Base-by-base conservation (phyloP, 257 asterid genomes). In the Nemophila menziesii region DNA sequence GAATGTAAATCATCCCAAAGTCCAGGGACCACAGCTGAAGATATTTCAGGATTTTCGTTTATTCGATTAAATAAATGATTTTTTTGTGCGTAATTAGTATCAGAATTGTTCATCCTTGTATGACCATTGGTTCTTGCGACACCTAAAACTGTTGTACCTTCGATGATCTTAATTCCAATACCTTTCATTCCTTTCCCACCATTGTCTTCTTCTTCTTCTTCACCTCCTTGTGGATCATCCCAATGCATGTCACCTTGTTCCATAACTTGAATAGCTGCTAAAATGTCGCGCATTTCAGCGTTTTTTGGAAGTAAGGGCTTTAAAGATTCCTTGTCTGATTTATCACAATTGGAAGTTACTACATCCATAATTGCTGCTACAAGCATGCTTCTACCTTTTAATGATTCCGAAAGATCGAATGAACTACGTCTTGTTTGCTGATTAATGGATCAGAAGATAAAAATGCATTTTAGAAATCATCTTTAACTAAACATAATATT, bases 1-100 rank as follows among this genome's bases (percentile, higher is more conserved):
- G 78, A 90, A 58, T 90, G 79, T 70, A 90, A 75, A 77, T 90
- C 98, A 76, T 90, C 98, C 98, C 98, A 90, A 48, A 90, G 94
- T 38, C 98, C 98, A 56, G 98, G 94, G 51, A 90, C 77, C 45
- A 85, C 94, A 21, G 75, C 63, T 22, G 89, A 72, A 44, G 84
- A 61, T 53, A 69, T 52, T 9, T 60, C 56, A 33, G 72, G 54
- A 39, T 20, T 55, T 36, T 74, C 90, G 57, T 54, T 75, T 40
- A 51, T 49, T 66, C 72, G 78, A 73, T 67, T 69, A 62, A 78
- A 74, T 49, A 58, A 52, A 49, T 60, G 29, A 64, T 55, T 72
- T 13, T 60, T 59, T 56, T 46, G 56, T 14, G 45, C 45, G 54
- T 50, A 49, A 45, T 66, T 55, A 21, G 55, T 46, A 63, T 66